Percentiles rank a stretch among this genome's conserved stretches.
These are phyloP conservation scores for Candida coleopterorum DNA, from an alignment of 805 yeast genomes.

Conservation along the genomic window DNA sequence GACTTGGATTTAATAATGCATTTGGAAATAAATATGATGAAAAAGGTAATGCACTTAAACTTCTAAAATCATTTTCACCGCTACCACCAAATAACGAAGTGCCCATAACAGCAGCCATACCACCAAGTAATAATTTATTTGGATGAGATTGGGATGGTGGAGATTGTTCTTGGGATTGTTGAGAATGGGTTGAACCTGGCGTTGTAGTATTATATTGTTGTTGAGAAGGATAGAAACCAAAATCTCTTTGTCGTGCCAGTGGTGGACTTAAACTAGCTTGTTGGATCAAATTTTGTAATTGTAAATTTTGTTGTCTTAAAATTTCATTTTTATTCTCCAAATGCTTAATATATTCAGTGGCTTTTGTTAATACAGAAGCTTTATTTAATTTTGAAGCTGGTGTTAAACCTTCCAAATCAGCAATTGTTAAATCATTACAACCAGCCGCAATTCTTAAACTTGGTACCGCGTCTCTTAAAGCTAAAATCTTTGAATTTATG, in stretches of 20 bases:
- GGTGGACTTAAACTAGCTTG: constrained; percentile 22
- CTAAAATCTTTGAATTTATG: constrained; percentile 64
- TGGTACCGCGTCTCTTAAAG: constrained; percentile 74
- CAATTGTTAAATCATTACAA: constrained; percentile 35
- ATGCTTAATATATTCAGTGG: constrained; percentile 74
- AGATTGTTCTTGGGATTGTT: constrained; percentile 5
- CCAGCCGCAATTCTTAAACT: constrained; percentile 61
- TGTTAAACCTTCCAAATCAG: constrained; percentile 63
- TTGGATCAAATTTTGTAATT: constrained; percentile 33
- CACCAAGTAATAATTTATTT: constrained; percentile 55
- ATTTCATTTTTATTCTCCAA: constrained; percentile 57
- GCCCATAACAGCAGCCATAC: constrained; percentile 62
- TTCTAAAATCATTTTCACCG: constrained; percentile 36
- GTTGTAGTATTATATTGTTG: constrained; percentile 9
- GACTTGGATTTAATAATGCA: constrained; percentile 16
- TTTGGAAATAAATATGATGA: constrained; percentile 16
- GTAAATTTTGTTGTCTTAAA: constrained; percentile 43
- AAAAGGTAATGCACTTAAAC: constrained; percentile 45
- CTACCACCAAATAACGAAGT: constrained; percentile 53
- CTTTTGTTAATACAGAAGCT: constrained; percentile 70
- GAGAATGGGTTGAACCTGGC: not conserved
- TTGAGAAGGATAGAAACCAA: constrained; percentile 16
- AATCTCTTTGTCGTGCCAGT: constrained; percentile 12
- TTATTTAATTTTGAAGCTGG: constrained; percentile 76
- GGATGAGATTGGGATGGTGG: constrained; percentile 12